These are phyloP conservation scores for Aristolochia contorta DNA, from an alignment of 164 flowering plant genomes.

Conservation along the genomic window DNA sequence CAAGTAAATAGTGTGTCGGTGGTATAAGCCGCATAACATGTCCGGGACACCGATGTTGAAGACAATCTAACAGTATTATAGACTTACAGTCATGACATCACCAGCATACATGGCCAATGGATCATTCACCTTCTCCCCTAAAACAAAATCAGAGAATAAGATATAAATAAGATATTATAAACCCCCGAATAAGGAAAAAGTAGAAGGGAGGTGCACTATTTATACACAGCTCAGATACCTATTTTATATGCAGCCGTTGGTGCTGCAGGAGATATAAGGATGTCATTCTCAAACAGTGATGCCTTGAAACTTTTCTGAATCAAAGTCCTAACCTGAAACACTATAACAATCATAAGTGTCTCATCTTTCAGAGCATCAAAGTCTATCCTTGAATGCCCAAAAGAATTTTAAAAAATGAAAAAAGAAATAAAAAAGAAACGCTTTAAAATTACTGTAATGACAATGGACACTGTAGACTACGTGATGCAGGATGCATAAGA, in stretches of 20 bases:
- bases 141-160: constrained; percentile 1
- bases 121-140: constrained; percentile 92
- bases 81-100: constrained; percentile 92
- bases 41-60: too few relatives aligned
- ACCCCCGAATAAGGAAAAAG: too few relatives aligned
- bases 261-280: constrained; percentile 91
- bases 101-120: constrained; percentile 99
- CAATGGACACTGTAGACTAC: too few relatives aligned
- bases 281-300: constrained; percentile 70
- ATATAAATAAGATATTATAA: too few relatives aligned
- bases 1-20: too few relatives aligned
- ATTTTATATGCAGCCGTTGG: constrained; percentile 91
- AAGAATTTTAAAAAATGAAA: not conserved
- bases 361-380: not conserved
- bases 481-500: too few relatives aligned
- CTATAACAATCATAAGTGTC: constrained; percentile 22
- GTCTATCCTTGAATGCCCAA: not conserved
- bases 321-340: constrained; percentile 82
- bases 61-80: not conserved
- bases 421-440: not conserved
- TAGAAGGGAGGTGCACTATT: too few relatives aligned
- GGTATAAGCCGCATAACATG: too few relatives aligned
- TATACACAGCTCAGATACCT: constrained; percentile 31
- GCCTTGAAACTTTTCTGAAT: constrained; percentile 47
- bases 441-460: not conserved